Conservation (phyloP, 306 rosid genomes). For the Comarum palustre region DNA sequence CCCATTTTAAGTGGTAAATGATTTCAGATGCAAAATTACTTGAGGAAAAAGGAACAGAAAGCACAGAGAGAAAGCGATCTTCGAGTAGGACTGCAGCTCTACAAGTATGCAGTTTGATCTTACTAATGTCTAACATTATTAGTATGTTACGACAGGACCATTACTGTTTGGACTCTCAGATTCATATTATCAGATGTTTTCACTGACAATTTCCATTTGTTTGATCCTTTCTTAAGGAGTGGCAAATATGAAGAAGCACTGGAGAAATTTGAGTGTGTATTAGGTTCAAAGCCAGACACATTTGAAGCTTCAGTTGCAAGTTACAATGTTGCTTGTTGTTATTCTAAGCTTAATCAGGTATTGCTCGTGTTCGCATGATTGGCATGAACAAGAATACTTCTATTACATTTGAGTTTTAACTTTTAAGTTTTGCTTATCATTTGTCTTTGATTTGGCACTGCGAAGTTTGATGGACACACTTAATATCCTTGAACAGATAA, state of each 20-base stretch:
- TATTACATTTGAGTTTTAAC: neutral
- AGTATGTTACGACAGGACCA: neutral
- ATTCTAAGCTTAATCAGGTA: conserved; percentile 95
- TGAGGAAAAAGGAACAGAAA: conserved; percentile 74
- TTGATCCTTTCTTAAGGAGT: conserved; percentile 36
- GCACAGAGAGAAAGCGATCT: conserved; percentile 58
- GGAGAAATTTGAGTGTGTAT: conserved; percentile 78
- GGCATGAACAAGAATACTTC: neutral
- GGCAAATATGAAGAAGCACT: conserved; percentile 85
- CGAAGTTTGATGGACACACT: neutral
- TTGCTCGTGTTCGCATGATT: conserved; percentile 2
- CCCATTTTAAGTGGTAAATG: conserved; percentile 20
- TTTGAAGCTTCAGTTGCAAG: conserved; percentile 80
- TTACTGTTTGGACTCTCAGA: conserved; percentile 6
- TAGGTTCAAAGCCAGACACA: conserved; percentile 76
- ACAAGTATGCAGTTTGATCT: conserved; percentile 49
- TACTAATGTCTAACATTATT: neutral
- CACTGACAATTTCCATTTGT: neutral
- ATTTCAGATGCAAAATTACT: conserved; percentile 79
- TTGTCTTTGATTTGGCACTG: conserved; percentile 1
- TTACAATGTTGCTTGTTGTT: conserved; percentile 93
- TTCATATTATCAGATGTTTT: conserved; percentile 5
- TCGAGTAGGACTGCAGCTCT: conserved; percentile 77
- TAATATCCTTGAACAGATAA: conserved; percentile 39
- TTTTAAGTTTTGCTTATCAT: neutral